Base-by-base conservation (phyloP, 257 asterid species). In the Agastache rugosa region DNA sequence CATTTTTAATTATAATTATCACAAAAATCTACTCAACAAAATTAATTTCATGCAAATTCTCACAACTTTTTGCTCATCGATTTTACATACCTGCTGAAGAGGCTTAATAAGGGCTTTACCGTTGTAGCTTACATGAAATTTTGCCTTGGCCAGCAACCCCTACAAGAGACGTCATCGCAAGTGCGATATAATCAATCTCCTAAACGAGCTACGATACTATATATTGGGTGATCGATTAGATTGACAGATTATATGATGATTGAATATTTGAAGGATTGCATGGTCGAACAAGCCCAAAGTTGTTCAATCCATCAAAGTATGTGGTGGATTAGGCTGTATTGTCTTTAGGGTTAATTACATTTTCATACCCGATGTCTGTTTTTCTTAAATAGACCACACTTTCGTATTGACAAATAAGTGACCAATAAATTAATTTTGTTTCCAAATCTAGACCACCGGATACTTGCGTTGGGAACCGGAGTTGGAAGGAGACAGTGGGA, bases 141-240 rank as follows among this genome's bases (percentile, higher is more conserved):
- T 94, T 1, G 99, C 92, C 90, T 95, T 95, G 0, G 99, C 99
- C 85, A 95, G 75, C 87, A 94, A 75, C 17, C 99, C 99, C 99
- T 94, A 58, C 78, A 58, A 10, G 45, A 9, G 54, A 64, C 70
- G 63, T 14, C 63, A 31, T 6, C 34, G 0, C 34, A 54, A 25
- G 17, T 4, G 27, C 1, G 1, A 15, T 31, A 14, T 50, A 67
- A 50, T n/a, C 37, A 16, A 47, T 58, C 41, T 70, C 11, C 55
- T 9, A 25, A n/a, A 12, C 35, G 8, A 16, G 39, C 29, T 0
- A 55, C 29, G 16, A 6, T 16, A 11, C 47, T 8, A 37, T 11
- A 6, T 37, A 37, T 37, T 37, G 42, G 11, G 2, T 37, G 42
- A 37, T 37, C 42, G 10, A 35, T 35, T 35, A 7, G 8, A 35